Evolutionary conservation across 2,329 filamentous ascomycete species (phyloP).

Genomic region (Pestalotiopsis sp.): DNA sequence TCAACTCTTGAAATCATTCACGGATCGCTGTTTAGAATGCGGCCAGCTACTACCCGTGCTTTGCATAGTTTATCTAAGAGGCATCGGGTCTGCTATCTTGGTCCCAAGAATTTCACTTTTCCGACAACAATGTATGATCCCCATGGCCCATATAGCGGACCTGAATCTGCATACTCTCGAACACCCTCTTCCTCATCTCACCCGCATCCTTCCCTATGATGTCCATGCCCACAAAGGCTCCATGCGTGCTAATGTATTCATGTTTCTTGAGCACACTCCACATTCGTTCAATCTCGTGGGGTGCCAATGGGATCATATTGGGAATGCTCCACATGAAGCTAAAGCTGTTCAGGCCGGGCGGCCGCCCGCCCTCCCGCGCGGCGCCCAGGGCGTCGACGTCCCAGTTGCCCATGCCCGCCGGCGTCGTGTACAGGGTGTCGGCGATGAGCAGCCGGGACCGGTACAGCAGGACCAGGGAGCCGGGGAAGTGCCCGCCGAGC

Average conservation of each 20-base stretch:
- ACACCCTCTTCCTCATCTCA: constrained; percentile 64
- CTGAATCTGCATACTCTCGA: constrained; percentile 80
- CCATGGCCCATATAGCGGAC: constrained; percentile 52
- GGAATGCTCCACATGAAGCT: constrained; percentile 79
- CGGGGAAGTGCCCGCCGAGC: constrained; percentile 79
- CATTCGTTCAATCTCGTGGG: constrained; percentile 66
- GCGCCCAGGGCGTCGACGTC: constrained; percentile 41
- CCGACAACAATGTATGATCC: constrained; percentile 41
- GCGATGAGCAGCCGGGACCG: constrained; percentile 68
- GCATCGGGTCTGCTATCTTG: neutral
- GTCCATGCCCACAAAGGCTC: constrained; percentile 67
- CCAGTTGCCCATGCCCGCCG: constrained; percentile 56
- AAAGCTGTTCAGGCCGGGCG: constrained; percentile 54
- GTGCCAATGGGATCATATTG: constrained; percentile 72
- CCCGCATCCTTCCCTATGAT: constrained; percentile 47
- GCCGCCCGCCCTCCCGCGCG: constrained; percentile 33
- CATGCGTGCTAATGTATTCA: constrained; percentile 68
- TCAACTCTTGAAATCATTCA: no score
- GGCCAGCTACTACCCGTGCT: neutral
- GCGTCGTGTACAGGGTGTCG: constrained; percentile 75
- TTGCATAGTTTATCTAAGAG: neutral
- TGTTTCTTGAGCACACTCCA: constrained; percentile 67
- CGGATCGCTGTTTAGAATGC: no score
- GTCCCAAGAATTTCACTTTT: constrained; percentile 15
- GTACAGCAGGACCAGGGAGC: constrained; percentile 69